Base-by-base conservation (phyloP, 805 yeast species). In the Candida tallmaniae region DNA sequence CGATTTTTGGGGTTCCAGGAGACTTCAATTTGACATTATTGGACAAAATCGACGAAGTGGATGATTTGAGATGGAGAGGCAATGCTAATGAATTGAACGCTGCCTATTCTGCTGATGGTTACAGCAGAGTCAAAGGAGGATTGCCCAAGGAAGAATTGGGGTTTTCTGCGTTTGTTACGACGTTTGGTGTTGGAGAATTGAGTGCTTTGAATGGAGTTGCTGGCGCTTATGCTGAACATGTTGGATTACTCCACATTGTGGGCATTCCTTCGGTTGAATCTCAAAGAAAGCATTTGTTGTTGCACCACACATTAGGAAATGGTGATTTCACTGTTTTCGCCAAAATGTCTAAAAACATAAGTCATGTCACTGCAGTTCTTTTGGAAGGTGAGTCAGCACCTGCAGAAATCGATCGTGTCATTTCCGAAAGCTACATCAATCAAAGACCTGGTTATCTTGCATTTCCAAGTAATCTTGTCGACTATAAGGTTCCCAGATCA, bases 181-280 rank as follows among this genome's bases (percentile, higher is more conserved):
- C 95, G 32, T 85, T 85, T 57, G 95, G 95, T 63, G 95, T 85
- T 37, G 95, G 95, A 58, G 95, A 84, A 61, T 71, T 84, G 53
- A 74, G 83, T 19, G 90, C 94, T 9, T 68, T 84, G 50, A 84
- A 84, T 60, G 95, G 93, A 50, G 73, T 86, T 54, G 95, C 89
- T 29, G 95, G 95, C 50, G 70, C 93, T 34, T 85, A 78, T 63
- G 89, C 95, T 44, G 95, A 86, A 62, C 94, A 85, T 62, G 89
- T 86, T 43, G 93, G 93, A 50, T 60, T 84, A 47, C 64, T 85
- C 45, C 94, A 85, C 64, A 74, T 85, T 48, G 95, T 85, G 28
- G 95, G 95, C 57, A 83, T 83, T 38, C 95, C 95, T 45, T 78
- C 90, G 36, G 68, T 77, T 51, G 67, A 80, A 21, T 74, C 94